These are phyloP conservation scores for Pseudogymnoascus pannorum DNA, from an alignment of 2,329 filamentous ascomycete genomes.

Conservation along the genomic window DNA sequence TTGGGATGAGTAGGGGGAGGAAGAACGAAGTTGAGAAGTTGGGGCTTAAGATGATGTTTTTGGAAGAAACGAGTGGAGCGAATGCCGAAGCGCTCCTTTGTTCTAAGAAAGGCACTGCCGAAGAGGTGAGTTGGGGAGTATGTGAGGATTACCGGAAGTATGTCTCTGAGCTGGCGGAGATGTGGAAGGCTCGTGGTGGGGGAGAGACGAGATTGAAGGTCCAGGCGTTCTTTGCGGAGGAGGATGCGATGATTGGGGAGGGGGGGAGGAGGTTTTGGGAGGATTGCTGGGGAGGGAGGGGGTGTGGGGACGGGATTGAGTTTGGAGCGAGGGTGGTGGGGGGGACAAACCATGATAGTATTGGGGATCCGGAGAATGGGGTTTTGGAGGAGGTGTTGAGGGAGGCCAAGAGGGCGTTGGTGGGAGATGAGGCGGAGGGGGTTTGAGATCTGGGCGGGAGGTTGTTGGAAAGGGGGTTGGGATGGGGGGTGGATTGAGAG, in stretches of 20 bases:
- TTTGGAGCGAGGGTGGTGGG: constrained; percentile 27
- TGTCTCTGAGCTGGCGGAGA: constrained; percentile 14
- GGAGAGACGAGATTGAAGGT: constrained; percentile 16
- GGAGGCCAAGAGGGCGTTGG: neutral
- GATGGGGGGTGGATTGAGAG: too few species aligned
- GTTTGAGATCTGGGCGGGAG: too few species aligned
- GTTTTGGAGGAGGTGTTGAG: neutral
- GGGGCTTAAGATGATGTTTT: constrained; percentile 18
- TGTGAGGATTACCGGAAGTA: constrained; percentile 20
- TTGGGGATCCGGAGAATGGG: constrained; percentile 11
- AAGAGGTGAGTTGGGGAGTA: constrained; percentile 11
- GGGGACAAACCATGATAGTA: constrained; percentile 35
- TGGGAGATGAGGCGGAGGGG: neutral
- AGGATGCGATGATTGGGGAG: constrained; percentile 37
- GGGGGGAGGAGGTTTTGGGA: constrained; percentile 37
- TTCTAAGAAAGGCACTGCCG: constrained; percentile 19
- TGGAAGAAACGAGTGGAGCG: constrained; percentile 22
- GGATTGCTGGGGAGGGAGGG: constrained; percentile 31
- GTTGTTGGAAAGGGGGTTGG: too few species aligned
- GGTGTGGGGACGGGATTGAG: constrained; percentile 26
- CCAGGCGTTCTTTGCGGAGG: constrained; percentile 30
- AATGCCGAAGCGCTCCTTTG: constrained; percentile 27
- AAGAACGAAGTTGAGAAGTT: constrained; percentile 15
- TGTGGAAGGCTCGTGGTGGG: constrained; percentile 16
- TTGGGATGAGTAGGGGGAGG: constrained; percentile 16